phyloP scores from a whole-genome alignment of 2,329 filamentous ascomycete genomes.

The Botryotinia globosa region DNA sequence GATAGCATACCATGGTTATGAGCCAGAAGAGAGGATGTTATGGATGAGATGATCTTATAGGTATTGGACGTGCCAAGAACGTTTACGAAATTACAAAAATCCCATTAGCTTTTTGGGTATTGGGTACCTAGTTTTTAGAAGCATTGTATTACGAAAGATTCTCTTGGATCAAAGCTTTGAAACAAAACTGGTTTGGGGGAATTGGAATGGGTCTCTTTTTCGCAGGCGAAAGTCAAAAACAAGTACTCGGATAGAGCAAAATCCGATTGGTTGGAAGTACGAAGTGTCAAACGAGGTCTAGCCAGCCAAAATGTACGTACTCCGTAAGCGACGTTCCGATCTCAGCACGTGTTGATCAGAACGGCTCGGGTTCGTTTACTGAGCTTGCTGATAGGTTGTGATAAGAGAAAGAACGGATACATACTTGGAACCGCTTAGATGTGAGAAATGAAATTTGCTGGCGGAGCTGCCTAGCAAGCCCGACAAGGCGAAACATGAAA shows the following conservation, averaged over 20 bases:
- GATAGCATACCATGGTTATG: not conserved
- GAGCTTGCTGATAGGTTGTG: not conserved
- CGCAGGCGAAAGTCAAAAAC: not conserved
- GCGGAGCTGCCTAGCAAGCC: not conserved
- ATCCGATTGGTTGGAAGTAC: not conserved
- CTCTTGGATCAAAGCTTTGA: not conserved
- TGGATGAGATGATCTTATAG: not conserved
- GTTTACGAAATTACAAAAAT: not conserved
- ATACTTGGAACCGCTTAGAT: not conserved
- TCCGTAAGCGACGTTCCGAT: not conserved
- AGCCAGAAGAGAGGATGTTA: not conserved
- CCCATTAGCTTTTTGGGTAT: no score
- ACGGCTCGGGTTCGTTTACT: not conserved
- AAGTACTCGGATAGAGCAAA: not conserved
- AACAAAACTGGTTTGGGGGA: not conserved
- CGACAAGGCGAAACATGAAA: not conserved
- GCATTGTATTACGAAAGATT: not conserved
- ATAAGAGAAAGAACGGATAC: conserved; percentile 4
- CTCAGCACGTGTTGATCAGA: not conserved
- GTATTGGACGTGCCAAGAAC: not conserved
- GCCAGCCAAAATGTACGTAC: not conserved
- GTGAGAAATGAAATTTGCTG: conserved; percentile 8
- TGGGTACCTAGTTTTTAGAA: no score
- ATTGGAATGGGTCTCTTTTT: not conserved
- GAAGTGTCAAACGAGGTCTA: not conserved